Base-by-base conservation (phyloP, 371 early-diverging fungal species). In the Mucor irregularis region DNA sequence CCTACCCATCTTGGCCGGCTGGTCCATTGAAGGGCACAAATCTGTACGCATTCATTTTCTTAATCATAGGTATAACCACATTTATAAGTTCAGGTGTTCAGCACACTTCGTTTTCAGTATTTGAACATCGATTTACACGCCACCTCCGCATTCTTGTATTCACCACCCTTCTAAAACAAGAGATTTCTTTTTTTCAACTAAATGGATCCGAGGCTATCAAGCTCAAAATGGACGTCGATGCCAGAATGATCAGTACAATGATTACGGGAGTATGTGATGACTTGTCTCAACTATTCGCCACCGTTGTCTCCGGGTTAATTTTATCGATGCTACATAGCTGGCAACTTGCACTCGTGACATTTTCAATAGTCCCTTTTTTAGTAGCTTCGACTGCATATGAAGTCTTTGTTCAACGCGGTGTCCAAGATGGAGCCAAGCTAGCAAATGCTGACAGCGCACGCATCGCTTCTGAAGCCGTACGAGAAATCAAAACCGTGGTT, bases 401-500 rank as follows among this genome's bases (percentile, higher is more conserved):
- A 46, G 61, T 69, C 50, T 66, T 62, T 21, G 69, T 74, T 25
- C 68, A 74, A 8, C 71, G 73, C 47, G 82, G 85, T 47, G 79
- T 76, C 45, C 83, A 84, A 35, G 71, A 73, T 44, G 76, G 86
- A 60, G 83, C 80, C 37, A 76, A 80, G 61, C 80, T 81, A 49
- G 84, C 87, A 0, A 89, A 89, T 55, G 83, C 84, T 60, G 71
- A 80, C 17, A 81, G 88, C 30, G 85, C 86, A 52, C 86, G 86
- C 67, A 79, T 85, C 35, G 91, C 93, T 37, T 79, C 82, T 61
- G 97, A 97, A 67, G 90, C 92, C 22, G 86, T 97, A 43, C 73
- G 84, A 50, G 86, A 88, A 70, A 89, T 97, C 48, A 85, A 95
- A 31, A 96, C 96, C 2, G 93, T 97, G 14, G 83, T 85, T 33